A percentile compares a stretch with the other conserved stretches of the same genome.
Evolutionary conservation across 2,329 filamentous ascomycete species (phyloP).

Genomic region (Colletotrichum scovillei): DNA sequence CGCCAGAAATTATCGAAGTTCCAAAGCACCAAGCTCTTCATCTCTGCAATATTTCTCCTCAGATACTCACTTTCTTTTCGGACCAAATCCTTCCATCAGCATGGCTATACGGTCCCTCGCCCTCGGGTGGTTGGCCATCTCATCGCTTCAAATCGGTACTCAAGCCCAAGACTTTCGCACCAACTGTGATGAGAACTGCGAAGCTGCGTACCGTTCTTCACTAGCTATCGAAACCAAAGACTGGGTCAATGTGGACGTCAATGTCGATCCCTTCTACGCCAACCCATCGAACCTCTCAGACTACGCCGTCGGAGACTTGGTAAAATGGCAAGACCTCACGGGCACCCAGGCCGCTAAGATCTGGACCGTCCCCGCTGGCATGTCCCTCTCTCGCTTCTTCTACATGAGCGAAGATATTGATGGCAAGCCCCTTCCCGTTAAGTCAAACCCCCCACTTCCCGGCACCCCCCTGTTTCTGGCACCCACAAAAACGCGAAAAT

Average conservation of each 20-base stretch:
- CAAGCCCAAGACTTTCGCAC: neutral
- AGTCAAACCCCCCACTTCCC: no score
- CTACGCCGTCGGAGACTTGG: slow-evolving; percentile 34
- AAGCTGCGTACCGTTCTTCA: slow-evolving; percentile 5
- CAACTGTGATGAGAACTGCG: slow-evolving; percentile 35
- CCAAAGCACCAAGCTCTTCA: no score
- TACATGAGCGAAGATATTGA: slow-evolving; percentile 38
- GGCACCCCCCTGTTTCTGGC: no score
- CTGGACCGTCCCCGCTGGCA: slow-evolving; percentile 34
- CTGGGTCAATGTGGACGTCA: slow-evolving; percentile 26
- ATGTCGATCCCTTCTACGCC: slow-evolving; percentile 31
- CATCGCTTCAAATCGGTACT: no score
- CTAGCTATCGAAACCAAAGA: slow-evolving; percentile 2
- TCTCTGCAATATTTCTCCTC: no score
- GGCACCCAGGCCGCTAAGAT: slow-evolving; percentile 10
- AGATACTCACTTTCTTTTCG: no score
- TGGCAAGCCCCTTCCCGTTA: slow-evolving; percentile 32
- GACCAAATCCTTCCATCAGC: no score
- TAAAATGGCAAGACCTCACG: slow-evolving; percentile 36
- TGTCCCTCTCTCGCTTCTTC: slow-evolving; percentile 18
- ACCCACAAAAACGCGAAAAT: no score
- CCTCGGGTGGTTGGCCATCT: no score
- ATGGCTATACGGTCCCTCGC: no score
- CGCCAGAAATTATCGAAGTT: no score
- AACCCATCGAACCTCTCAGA: slow-evolving; percentile 29